Base-by-base conservation (phyloP, 1,139 yeast genomes). In the Candida pseudoviswanathii region DNA sequence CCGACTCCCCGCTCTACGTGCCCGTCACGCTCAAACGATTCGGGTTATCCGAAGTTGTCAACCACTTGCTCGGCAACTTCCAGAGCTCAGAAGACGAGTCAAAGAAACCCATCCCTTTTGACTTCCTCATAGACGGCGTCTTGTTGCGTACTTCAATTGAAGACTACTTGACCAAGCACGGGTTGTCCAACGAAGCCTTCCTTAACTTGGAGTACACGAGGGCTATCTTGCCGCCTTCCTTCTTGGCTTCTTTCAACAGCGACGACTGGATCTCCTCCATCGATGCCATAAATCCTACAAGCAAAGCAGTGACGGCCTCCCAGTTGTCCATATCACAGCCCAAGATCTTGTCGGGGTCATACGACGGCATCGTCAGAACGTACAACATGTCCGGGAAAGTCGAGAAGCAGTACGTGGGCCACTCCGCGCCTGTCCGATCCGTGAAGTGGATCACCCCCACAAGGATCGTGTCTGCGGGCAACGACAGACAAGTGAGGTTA, bases 231-330 rank as follows among this genome's bases (percentile, higher is more conserved):
- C 99, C 99, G 22, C 99, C 99, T 10, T 85, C 94, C 38, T 92
- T 84, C 63, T 75, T 91, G 56, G 91, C 96, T 8, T 86, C 96
- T 44, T 94, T 86, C 68, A 82, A 86, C 60, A 92, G 92, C 63
- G 97, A 92, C 56, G 99, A 94, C 69, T 94, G 99, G 99, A 84
- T 95, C 32, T 88, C 97, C 7, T 80, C 96, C 1, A 78, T 92
- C 42, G 83, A 84, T 61, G 68, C 84, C 32, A 68, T 73, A 53
- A 71, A 74, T 58, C 62, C 71, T 6, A 57, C 58, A 50, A 63
- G 70, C 24, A 46, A 49, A 26, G 60, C 67, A 10, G 71, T 63
- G 5, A 56, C 64, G 3, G 52, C 65, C 11, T 71, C 78, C 16
- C 69, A 71, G 46, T 57, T 69, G 48, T 30, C 57, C 6, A 53